Base-by-base conservation (phyloP, 2,329 filamentous ascomycete genomes). In the Bertia moriformis region DNA sequence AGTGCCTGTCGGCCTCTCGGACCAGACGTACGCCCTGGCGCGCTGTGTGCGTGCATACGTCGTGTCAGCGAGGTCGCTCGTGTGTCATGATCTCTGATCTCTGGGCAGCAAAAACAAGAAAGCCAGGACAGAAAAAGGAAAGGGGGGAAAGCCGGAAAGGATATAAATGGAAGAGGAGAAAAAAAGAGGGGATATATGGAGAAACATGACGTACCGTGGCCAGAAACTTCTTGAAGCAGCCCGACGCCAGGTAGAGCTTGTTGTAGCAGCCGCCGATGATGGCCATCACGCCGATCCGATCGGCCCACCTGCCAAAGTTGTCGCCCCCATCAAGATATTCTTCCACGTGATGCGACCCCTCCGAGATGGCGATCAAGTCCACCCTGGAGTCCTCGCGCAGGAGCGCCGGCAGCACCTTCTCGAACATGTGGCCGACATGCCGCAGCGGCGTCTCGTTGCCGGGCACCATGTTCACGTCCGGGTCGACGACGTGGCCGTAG, bases 301-400 rank as follows among this genome's bases (percentile, higher is more conserved):
- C n/a, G n/a, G n/a, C n/a, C n/a, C n/a, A n/a, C n/a, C n/a, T n/a
- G 56, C 2, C 66, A 62, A 32, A 58, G 60, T 39, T 79, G 47
- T n/a, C n/a, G 17, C 59, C 59, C 0, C 38, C 36, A 24, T 76
- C 66, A 7, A 91, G 61, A 44, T 81, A 78, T 13, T 58, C 50
- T 19, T 78, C 56, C 0, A 75, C 61, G 2, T 65, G 59, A 20
- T 77, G 66, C 0, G 75, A 77, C 3, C 76, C 77, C 40, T 82
- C 74, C 2, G 80, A 76, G 14, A 91, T 60, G 1, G 72, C 83
- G 37, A 94, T 65, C 20, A 94, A 53, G 50, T 87, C 77, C 15
- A 93, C 51, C 35, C 65, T 67, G 0, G 75, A 73, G 1, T 66
- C 54, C 0, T 59, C 41, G 0, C 59, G 50, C 0, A 72, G 58